A percentile compares a stretch with the other conserved stretches of the same genome.
phyloP scores from a whole-genome alignment of 768 basidiomycete species.

The Podaxis sp. region DNA sequence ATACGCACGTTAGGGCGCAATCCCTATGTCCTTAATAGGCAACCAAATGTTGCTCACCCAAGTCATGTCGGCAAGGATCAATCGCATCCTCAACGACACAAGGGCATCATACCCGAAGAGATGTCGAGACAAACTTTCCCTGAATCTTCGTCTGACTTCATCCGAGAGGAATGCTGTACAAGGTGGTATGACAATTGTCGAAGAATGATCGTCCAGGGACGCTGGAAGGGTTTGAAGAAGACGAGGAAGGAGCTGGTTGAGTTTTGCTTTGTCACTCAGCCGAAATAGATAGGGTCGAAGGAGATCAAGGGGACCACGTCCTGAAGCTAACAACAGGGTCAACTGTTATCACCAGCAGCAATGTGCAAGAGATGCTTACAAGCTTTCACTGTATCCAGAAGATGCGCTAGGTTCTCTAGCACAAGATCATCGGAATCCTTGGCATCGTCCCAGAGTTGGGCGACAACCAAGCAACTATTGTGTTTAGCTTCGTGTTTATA shows the following conservation, averaged over 20 bases:
- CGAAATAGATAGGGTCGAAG: slow-evolving; percentile 53
- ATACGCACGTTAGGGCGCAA: neutral
- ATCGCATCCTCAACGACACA: slow-evolving; percentile 52
- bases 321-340: slow-evolving; percentile 29
- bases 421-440: slow-evolving; percentile 30
- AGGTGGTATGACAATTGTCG: slow-evolving; percentile 28
- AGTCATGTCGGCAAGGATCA: slow-evolving; percentile 51
- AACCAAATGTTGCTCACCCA: slow-evolving; percentile 35
- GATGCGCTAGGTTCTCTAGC: slow-evolving; percentile 27
- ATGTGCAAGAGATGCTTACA: slow-evolving; percentile 25
- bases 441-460: slow-evolving; percentile 51
- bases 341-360: neutral
- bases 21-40: neutral
- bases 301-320: slow-evolving; percentile 46
- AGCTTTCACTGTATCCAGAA: slow-evolving; percentile 30
- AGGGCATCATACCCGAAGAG: slow-evolving; percentile 64
- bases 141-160: slow-evolving; percentile 45
- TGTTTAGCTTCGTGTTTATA: slow-evolving; percentile 79
- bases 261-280: slow-evolving; percentile 19
- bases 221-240: slow-evolving; percentile 47
- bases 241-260: slow-evolving; percentile 38
- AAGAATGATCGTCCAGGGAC: slow-evolving; percentile 32
- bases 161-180: slow-evolving; percentile 27
- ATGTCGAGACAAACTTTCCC: slow-evolving; percentile 50
- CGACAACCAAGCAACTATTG: slow-evolving; percentile 52